Evolutionary conservation across 2,329 filamentous ascomycete genomes (phyloP).

Genomic region (Penicillium freii): DNA sequence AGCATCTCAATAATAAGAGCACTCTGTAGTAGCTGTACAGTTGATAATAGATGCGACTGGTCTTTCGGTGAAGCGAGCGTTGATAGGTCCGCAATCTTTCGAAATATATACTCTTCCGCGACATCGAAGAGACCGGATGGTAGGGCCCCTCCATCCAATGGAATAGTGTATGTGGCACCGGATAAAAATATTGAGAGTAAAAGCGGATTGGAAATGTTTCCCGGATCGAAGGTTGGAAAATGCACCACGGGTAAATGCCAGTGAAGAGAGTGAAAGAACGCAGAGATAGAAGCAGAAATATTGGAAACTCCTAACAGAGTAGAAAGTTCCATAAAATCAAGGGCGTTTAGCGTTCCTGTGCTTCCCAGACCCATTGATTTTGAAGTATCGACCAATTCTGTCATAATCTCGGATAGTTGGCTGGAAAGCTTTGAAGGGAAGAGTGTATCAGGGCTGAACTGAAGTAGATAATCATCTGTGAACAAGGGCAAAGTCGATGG

Average conservation of each 20-base stretch:
- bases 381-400: constrained; percentile 30
- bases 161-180: constrained; percentile 28
- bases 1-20: constrained; percentile 35
- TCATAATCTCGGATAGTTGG: constrained; percentile 27
- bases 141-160: constrained; percentile 17
- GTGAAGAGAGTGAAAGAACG: constrained; percentile 33
- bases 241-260: constrained; percentile 35
- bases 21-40: constrained; percentile 28
- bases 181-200: constrained; percentile 30
- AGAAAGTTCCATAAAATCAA: constrained; percentile 22
- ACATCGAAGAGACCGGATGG: constrained; percentile 27
- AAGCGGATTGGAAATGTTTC: constrained; percentile 25
- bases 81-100: constrained; percentile 24
- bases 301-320: constrained; percentile 26
- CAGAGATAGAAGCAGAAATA: constrained; percentile 29
- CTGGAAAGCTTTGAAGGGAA: constrained; percentile 25
- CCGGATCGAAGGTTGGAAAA: constrained; percentile 33
- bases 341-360: background rate
- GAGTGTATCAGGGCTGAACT: constrained; percentile 16
- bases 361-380: constrained; percentile 23
- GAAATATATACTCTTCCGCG: constrained; percentile 33
- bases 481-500: background rate
- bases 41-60: constrained; percentile 7
- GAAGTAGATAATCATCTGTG: constrained; percentile 19
- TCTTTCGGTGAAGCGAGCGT: constrained; percentile 13